Evolutionary conservation across 208 protist genomes (phyloP).

Genomic region (Sergeia podlipaevii): DNA sequence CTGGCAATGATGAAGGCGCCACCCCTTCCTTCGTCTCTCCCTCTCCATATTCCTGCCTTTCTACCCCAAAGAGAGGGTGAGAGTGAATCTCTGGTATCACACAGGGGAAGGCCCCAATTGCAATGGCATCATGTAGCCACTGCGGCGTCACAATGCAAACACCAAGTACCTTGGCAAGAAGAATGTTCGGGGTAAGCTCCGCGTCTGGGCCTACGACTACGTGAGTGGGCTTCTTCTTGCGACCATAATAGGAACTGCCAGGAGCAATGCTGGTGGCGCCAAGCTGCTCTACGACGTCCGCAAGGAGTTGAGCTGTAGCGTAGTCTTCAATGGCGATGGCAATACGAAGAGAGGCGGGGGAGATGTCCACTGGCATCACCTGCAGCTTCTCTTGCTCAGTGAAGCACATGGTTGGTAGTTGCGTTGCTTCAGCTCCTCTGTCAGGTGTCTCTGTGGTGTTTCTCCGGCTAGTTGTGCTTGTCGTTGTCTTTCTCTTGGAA

Average conservation of each 20-base stretch:
- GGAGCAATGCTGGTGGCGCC: constrained; percentile 20
- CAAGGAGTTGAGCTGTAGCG: constrained; percentile 15
- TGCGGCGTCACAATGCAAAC: constrained; percentile 57
- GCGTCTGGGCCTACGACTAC: constrained; percentile 15
- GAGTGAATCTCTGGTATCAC: constrained; percentile 25
- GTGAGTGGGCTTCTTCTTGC: constrained; percentile 17
- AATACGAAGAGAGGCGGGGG: constrained; percentile 14
- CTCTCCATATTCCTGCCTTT: neutral
- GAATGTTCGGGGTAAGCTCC: constrained; percentile 39
- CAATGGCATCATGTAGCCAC: constrained; percentile 70
- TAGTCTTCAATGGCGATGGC: constrained; percentile 10
- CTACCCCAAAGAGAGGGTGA: constrained; percentile 25
- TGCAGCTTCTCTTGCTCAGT: neutral
- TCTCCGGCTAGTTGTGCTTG: neutral
- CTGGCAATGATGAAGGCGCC: neutral
- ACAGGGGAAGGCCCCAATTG: constrained; percentile 35
- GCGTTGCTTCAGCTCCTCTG: neutral
- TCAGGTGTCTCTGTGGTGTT: neutral
- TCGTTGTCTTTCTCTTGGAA: neutral
- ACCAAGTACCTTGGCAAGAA: constrained; percentile 54
- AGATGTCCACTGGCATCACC: neutral
- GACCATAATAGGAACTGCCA: constrained; percentile 1
- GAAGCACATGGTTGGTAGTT: neutral
- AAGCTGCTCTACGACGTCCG: constrained; percentile 62
- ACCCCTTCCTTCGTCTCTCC: neutral